These are phyloP conservation scores for Aureobasidium melanogenum DNA, from an alignment of 2,329 filamentous ascomycete species.

Conservation along the genomic window DNA sequence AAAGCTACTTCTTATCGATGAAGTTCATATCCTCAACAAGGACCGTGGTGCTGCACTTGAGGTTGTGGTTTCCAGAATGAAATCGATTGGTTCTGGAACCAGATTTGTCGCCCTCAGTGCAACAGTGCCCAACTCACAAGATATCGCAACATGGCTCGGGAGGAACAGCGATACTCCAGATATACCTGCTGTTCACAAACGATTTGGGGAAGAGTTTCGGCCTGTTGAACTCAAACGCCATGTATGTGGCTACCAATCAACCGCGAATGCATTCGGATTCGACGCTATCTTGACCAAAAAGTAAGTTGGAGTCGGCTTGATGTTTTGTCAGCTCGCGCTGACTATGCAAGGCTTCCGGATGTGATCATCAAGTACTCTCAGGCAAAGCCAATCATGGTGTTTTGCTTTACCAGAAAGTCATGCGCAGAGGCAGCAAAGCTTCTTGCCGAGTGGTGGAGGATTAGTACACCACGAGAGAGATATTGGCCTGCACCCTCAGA, in stretches of 20 bases:
- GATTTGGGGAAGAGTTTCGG: conserved; percentile 70
- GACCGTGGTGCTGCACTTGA: conserved; percentile 70
- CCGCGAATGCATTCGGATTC: conserved; percentile 65
- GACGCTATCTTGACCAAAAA: conserved; percentile 59
- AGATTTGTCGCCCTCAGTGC: conserved; percentile 76
- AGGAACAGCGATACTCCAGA: conserved; percentile 51
- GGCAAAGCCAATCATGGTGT: conserved; percentile 71
- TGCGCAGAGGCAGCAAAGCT: conserved; percentile 58
- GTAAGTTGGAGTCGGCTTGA: conserved; percentile 21
- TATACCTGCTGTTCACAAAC: conserved; percentile 56
- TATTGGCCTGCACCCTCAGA: conserved; percentile 55
- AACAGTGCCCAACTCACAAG: conserved; percentile 72
- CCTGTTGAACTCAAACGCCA: conserved; percentile 69
- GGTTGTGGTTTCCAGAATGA: conserved; percentile 80
- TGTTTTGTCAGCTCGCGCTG: neutral
- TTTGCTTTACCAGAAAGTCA: conserved; percentile 69
- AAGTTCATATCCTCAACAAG: conserved; percentile 81
- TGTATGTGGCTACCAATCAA: conserved; percentile 61
- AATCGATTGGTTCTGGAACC: conserved; percentile 64
- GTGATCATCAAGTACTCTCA: conserved; percentile 59
- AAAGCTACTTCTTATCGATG: conserved; percentile 75
- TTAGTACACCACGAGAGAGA: conserved; percentile 41
- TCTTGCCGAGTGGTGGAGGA: conserved; percentile 58
- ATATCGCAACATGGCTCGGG: conserved; percentile 74
- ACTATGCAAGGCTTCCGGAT: conserved; percentile 47